Evolutionary conservation across 177 flowering plant genomes (phyloP).

Genomic region (Vitis hybrid): DNA sequence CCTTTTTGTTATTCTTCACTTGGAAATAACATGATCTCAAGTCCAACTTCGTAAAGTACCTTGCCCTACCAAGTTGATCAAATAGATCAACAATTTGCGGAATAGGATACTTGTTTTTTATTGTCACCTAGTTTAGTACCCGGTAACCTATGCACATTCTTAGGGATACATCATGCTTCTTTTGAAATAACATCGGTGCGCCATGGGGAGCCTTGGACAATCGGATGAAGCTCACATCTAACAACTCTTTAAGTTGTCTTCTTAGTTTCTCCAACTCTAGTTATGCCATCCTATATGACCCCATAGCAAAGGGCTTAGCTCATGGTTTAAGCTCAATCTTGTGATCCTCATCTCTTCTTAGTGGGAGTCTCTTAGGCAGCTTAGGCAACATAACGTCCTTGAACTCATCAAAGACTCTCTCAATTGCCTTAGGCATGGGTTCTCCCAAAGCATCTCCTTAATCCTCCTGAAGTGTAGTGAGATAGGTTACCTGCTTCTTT

Average conservation of each 20-base stretch:
- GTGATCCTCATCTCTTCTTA: too few species aligned
- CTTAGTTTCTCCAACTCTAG: not conserved
- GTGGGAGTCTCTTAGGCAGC: too few species aligned
- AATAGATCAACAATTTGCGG: not conserved
- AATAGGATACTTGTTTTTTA: conserved; percentile 7
- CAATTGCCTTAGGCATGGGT: too few species aligned
- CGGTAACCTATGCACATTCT: not conserved
- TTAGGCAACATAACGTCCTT: too few species aligned
- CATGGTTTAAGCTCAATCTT: too few species aligned
- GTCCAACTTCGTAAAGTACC: conserved; percentile 6
- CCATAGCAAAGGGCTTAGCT: too few species aligned
- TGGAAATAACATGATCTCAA: conserved; percentile 4
- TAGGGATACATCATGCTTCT: not conserved
- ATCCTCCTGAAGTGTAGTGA: too few species aligned
- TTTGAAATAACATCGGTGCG: not conserved
- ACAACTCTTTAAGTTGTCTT: conserved; percentile 4
- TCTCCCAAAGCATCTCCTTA: too few species aligned
- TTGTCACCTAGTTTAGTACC: not conserved
- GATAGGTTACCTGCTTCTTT: too few species aligned
- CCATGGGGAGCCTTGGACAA: conserved; percentile 4
- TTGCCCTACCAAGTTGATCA: not conserved
- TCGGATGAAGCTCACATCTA: not conserved
- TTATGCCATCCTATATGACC: too few species aligned
- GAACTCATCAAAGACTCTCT: too few species aligned
- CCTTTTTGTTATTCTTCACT: not conserved